These are phyloP conservation scores for Ustilago lituana DNA, from an alignment of 1,284 basidiomycete species.

Conservation along the genomic window DNA sequence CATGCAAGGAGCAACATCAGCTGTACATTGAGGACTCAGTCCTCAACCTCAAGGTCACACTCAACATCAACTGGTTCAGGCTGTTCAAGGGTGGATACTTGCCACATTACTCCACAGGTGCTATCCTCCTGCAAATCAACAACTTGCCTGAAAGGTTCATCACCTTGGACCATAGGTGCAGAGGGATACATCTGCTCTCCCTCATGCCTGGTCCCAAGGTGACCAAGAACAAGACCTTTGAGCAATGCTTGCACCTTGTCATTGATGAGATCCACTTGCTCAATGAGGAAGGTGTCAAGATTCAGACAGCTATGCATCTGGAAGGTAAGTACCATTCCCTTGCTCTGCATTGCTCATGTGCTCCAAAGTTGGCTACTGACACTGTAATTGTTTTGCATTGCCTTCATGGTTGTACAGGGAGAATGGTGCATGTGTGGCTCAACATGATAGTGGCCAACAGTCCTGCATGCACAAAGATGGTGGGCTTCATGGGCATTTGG, in stretches of 20 bases:
- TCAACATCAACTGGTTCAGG: conserved; percentile 2
- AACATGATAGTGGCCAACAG: neutral
- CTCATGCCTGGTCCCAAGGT: neutral
- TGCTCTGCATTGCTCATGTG: neutral
- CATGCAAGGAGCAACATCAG: neutral
- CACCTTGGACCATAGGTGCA: neutral
- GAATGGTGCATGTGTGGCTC: neutral
- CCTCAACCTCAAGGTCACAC: conserved; percentile 5
- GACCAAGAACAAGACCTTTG: neutral
- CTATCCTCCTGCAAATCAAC: neutral
- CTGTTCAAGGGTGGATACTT: neutral
- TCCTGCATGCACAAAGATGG: neutral
- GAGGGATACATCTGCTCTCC: neutral
- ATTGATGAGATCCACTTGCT: neutral
- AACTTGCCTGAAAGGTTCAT: neutral
- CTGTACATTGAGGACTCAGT: neutral
- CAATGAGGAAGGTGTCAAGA: neutral
- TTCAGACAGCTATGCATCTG: neutral
- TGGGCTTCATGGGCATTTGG: neutral
- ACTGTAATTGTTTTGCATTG: neutral
- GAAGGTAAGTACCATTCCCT: neutral
- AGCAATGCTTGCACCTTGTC: neutral
- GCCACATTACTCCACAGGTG: neutral
- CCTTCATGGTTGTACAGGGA: neutral
- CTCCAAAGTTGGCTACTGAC: neutral